Base-by-base conservation (phyloP, 441 rosid genomes). In the Croton setiger region DNA sequence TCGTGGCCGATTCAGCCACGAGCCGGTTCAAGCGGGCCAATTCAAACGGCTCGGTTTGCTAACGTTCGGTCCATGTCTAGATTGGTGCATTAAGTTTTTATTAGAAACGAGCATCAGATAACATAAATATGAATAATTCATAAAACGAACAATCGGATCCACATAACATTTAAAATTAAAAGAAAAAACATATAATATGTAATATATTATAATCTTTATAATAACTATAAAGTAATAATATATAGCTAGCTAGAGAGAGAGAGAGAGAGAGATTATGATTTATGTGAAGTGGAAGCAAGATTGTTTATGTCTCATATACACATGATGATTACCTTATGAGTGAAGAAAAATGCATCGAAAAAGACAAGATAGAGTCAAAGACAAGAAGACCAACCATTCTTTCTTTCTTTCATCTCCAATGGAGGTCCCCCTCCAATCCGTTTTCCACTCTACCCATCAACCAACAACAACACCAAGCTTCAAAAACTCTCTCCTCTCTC, bases 221-320 rank as follows among this genome's bases (percentile, higher is more conserved):
- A n/a, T n/a, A n/a, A n/a, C n/a, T n/a, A n/a, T n/a, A n/a, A n/a
- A n/a, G n/a, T n/a, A n/a, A n/a, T n/a, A n/a, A n/a, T n/a, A n/a
- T n/a, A n/a, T 37, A 37, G 41, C 63, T 20, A 49, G 8, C 20
- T 20, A 62, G 56, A 63, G 58, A 55, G 57, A 35, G 70, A 64
- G 65, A 63, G 74, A 77, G 56, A 76, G 76, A 78, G 71, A 73
- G 71, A 78, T 65, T 27, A 51, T 37, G n/a, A 36, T 17, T 81
- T 62, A 84, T 86, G 89, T 89, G 91, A 85, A 88, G 82, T 83
- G 87, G 97, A 89, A 91, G 92, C 97, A 87, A 91, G 80, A 80
- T 69, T 65, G 84, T 81, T 75, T 74, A 67, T 78, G 79, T 81
- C 84, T 77, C 83, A 75, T 52, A 75, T 36, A 74, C 71, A 83